Base-by-base conservation (phyloP, 2,329 filamentous ascomycete species). In the Fusarium mexicanum region DNA sequence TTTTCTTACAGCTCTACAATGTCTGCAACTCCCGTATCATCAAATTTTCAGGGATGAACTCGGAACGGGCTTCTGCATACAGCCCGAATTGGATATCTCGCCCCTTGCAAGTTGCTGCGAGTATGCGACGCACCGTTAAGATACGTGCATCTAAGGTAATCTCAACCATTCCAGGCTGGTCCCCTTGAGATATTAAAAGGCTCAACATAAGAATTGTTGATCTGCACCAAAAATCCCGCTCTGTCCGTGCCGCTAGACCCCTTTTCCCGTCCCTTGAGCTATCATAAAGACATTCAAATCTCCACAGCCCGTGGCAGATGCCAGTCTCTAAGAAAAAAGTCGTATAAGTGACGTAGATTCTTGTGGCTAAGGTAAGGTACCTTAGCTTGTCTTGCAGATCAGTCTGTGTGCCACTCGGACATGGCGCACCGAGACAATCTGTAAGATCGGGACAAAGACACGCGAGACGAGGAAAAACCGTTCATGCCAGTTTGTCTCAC, bases 271-370 rank as follows among this genome's bases (percentile, higher is more conserved):
- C 38, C 20, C 46, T 50, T 71, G 29, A 41, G 38, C 29, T 48
- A 22, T 55, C 51, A 57, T 59, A 58, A 72, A 75, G 69, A 73
- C 68, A 75, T 75, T 64, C 64, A 75, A 67, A 75, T 74, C 64
- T 74, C 64, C 62, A 47, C 44, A 51, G 12, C 20, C 58, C 53
- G 29, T n/a, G n/a, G 14, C 31, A 57, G 71, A 74, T 71, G 67
- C 71, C 67, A 74, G 71, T 71, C 54, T 41, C 20, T 46, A 35
- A 41, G 24, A 43, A 61, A 38, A 29, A 35, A 61, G 41, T 43
- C 54, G 41, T 55, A 33, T 10, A 41, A 46, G 63, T 73, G 71
- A 68, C 71, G 67, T 74, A 69, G 64, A 69, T 57, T 69, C n/a
- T 31, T 41, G 37, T 67, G 40, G 48, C 46, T 35, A 35, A 35